These are phyloP conservation scores for Francoa sonchifolia DNA, from an alignment of 441 rosid species.

Conservation along the genomic window DNA sequence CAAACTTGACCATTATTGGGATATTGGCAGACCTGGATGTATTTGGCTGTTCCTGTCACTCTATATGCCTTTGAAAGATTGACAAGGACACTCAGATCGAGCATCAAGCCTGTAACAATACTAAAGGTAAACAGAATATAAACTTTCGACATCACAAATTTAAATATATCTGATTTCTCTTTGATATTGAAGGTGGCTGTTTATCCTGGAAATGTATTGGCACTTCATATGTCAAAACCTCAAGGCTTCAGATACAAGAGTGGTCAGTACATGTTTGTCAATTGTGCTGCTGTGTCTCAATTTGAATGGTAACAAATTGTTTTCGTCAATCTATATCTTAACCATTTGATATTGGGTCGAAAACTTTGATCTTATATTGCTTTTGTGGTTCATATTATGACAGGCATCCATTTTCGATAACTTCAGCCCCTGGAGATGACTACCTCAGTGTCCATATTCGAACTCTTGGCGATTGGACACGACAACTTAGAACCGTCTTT, in stretches of 20 bases:
- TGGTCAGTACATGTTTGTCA: constrained; percentile 92
- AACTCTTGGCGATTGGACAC: constrained; percentile 83
- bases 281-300: constrained; percentile 79
- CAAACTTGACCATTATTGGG: neutral
- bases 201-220: constrained; percentile 75
- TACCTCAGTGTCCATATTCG: constrained; percentile 78
- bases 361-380: neutral
- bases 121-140: constrained; percentile 38
- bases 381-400: neutral
- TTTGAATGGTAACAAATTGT: constrained; percentile 55
- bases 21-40: constrained; percentile 86
- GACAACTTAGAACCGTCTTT: constrained; percentile 67
- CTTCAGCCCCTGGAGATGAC: constrained; percentile 88
- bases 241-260: constrained; percentile 91
- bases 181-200: constrained; percentile 49
- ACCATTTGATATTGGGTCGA: too few species aligned
- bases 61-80: constrained; percentile 64
- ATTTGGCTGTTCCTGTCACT: constrained; percentile 60
- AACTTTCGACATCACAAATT: neutral
- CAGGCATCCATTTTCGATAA: constrained; percentile 92
- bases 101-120: constrained; percentile 66
- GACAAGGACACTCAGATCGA: constrained; percentile 67
- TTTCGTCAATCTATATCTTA: too few species aligned
- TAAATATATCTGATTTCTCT: neutral
- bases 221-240: constrained; percentile 89